Evolutionary conservation across 805 yeast genomes (phyloP).

Genomic region (Metschnikowia henanensis): DNA sequence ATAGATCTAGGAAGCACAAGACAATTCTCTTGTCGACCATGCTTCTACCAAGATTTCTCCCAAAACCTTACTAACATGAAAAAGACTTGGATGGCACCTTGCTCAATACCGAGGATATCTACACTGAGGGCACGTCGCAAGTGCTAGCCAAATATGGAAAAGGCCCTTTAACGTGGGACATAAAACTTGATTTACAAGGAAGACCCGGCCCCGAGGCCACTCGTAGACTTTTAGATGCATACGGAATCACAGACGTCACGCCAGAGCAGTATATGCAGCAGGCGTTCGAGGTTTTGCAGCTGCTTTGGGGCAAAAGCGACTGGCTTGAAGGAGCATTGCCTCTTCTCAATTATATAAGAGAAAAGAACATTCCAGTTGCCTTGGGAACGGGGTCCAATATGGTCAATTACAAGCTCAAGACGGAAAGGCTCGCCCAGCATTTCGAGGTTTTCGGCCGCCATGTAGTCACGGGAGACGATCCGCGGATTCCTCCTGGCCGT

Average conservation of each 20-base stretch:
- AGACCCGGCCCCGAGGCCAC: slow-evolving; percentile 82
- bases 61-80: slow-evolving; percentile 14
- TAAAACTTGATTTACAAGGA: slow-evolving; percentile 86
- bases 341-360: slow-evolving; percentile 53
- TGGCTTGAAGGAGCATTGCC: slow-evolving; percentile 87
- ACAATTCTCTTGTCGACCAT: no score
- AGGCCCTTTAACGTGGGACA: slow-evolving; percentile 87
- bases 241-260: slow-evolving; percentile 49
- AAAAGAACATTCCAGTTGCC: slow-evolving; percentile 70
- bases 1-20: no score
- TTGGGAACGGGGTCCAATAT: slow-evolving; percentile 83
- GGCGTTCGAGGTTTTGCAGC: slow-evolving; percentile 55
- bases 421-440: slow-evolving; percentile 62
- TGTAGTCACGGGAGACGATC: slow-evolving; percentile 86
- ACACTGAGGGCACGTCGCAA: slow-evolving; percentile 75
- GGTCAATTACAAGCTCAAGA: slow-evolving; percentile 66
- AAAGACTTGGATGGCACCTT: slow-evolving; percentile 93
- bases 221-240: slow-evolving; percentile 61
- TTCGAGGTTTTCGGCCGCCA: slow-evolving; percentile 63
- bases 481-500: slow-evolving; percentile 74
- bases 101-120: slow-evolving; percentile 88
- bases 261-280: slow-evolving; percentile 59
- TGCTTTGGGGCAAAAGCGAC: slow-evolving; percentile 59
- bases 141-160: slow-evolving; percentile 66
- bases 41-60: no score